A percentile compares a stretch with the other conserved stretches of the same genome.
Evolutionary conservation across 768 basidiomycete species (phyloP).

Genomic region (Mycena rosella): DNA sequence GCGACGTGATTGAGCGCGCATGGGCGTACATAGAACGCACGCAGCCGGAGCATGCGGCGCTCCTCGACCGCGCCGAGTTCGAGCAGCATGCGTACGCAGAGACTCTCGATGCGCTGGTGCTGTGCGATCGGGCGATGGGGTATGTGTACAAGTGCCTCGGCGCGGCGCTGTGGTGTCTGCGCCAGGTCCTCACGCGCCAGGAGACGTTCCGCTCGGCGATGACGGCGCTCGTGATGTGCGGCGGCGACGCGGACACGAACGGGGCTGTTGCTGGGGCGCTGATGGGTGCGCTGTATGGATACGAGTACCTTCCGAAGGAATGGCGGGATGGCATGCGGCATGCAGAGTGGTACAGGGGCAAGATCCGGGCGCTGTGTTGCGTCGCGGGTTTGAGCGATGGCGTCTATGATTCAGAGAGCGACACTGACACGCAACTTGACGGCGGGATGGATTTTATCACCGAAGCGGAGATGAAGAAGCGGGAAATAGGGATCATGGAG

Average conservation of each 20-base stretch:
- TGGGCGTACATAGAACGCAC: slow-evolving; percentile 31
- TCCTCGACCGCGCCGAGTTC: slow-evolving; percentile 37
- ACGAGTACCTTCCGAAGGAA: slow-evolving; percentile 37
- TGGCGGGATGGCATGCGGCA: slow-evolving; percentile 40
- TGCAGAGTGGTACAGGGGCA: slow-evolving; percentile 34
- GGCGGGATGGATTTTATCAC: slow-evolving; percentile 36
- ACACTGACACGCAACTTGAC: slow-evolving; percentile 34
- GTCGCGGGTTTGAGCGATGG: slow-evolving; percentile 32
- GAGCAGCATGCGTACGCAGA: slow-evolving; percentile 36
- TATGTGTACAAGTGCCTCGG: slow-evolving; percentile 43
- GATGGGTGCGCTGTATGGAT: slow-evolving; percentile 38
- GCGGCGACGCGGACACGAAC: slow-evolving; percentile 41
- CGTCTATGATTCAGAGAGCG: slow-evolving; percentile 31
- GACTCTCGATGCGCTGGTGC: slow-evolving; percentile 28
- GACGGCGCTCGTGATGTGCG: slow-evolving; percentile 38
- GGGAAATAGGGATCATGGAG: slow-evolving; percentile 39
- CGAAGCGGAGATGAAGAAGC: slow-evolving; percentile 36
- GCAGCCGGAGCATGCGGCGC: slow-evolving; percentile 6
- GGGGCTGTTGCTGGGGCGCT: slow-evolving; percentile 40
- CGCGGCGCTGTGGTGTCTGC: slow-evolving; percentile 39
- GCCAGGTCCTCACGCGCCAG: slow-evolving; percentile 29
- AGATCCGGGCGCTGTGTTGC: slow-evolving; percentile 27
- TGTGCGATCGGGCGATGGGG: slow-evolving; percentile 35
- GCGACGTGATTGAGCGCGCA: slow-evolving; percentile 34
- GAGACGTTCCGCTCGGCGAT: slow-evolving; percentile 40